Base-by-base conservation (phyloP, 106 monocot species). In the Alisma plantagoaquatica region DNA sequence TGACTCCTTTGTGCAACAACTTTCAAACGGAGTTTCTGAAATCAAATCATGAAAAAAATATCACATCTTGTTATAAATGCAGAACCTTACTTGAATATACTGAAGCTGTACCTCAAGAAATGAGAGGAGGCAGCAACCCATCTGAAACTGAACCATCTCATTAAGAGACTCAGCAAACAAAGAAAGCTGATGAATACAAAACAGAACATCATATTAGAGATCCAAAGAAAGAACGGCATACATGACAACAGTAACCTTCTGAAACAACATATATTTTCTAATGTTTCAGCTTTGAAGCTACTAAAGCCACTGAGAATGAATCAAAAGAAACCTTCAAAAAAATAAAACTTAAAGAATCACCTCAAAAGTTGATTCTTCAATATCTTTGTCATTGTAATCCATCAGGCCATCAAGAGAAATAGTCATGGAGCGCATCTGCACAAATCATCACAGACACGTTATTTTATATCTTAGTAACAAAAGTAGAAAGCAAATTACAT, bases 301-400 rank as follows among this genome's bases (percentile, higher is more conserved):
- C n/a, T n/a, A n/a, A n/a, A n/a, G n/a, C n/a, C n/a, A n/a, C n/a
- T n/a, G n/a, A n/a, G n/a, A n/a, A n/a, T n/a, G n/a, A n/a, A n/a
- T n/a, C n/a, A n/a, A n/a, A n/a, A n/a, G n/a, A n/a, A n/a, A n/a
- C 12, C 2, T 8, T 49, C 17, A 23, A 12, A 3, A 21, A 26
- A 53, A 53, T 10, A n/a, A 19, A 53, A 9, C n/a, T n/a, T 10
- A 28, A 23, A 51, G 15, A 29, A 33, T 54, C 67, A 90, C 98
- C 98, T 98, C 98, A 79, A 98, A 90, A 23, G 85, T 90, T 53
- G 85, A 86, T 57, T 98, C 98, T 52, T 81, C 90, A 57, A 70
- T 49, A 51, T 98, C 98, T 41, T 98, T 98, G 60, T 82, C 82
- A 76, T 75, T 98, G 41, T 98, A 98, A 63, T 90, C 90, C 49